These are phyloP conservation scores for Vanrija sp. DNA, from an alignment of 1,284 basidiomycete genomes.

Conservation along the genomic window DNA sequence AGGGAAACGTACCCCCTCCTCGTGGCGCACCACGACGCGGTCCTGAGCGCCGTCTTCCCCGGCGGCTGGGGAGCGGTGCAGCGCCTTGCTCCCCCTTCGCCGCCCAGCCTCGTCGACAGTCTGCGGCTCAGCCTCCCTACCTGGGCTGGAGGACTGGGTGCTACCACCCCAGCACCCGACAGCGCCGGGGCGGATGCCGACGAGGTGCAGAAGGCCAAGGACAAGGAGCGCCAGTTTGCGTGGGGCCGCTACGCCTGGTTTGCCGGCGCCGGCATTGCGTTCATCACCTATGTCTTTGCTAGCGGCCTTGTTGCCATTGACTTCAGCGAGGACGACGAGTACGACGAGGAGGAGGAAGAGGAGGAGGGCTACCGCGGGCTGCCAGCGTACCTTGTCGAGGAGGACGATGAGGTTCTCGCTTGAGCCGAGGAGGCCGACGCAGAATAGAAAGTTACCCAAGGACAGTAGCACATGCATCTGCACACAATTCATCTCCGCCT, in stretches of 20 bases:
- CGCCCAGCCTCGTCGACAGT: background rate
- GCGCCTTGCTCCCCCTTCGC: constrained; percentile 1
- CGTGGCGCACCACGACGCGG: constrained; percentile 33
- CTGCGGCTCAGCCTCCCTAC: background rate
- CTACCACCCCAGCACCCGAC: background rate
- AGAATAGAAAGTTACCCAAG: background rate
- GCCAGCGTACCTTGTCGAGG: background rate
- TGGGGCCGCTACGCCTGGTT: constrained; percentile 41
- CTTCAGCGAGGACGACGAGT: constrained; percentile 25
- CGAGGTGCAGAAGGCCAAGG: constrained; percentile 11
- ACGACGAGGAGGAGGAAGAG: constrained; percentile 19
- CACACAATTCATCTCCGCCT: too few species aligned
- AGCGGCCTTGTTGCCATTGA: constrained; percentile 35
- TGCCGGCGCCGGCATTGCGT: constrained; percentile 28
- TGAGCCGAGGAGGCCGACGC: constrained; percentile 9
- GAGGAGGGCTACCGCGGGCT: background rate
- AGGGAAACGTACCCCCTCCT: constrained; percentile 33
- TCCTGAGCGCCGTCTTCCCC: constrained; percentile 23
- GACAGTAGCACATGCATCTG: too few species aligned
- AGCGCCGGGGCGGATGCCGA: background rate
- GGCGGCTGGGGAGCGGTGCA: constrained; percentile 11
- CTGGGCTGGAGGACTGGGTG: constrained; percentile 1
- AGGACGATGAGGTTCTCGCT: constrained; percentile 2
- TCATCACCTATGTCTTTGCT: constrained; percentile 38
- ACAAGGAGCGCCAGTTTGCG: constrained; percentile 28